A percentile compares a stretch with the other conserved stretches of the same genome.
Evolutionary conservation across 371 early-diverging fungal genomes (phyloP).

Genomic region (Dentiscutata heterogama): DNA sequence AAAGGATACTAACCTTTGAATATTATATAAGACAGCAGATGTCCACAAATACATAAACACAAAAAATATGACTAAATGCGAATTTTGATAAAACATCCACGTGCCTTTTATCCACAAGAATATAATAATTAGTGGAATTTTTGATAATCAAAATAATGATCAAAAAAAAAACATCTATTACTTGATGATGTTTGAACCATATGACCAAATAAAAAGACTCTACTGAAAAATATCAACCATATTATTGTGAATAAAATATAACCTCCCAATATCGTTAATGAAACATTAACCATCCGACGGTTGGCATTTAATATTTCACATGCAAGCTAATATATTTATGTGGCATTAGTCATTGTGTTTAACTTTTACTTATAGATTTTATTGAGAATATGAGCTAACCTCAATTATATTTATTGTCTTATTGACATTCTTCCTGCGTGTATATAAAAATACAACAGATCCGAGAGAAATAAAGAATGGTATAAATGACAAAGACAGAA

Average conservation of each 20-base stretch:
- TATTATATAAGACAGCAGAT: slow-evolving; percentile 70
- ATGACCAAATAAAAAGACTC: slow-evolving; percentile 73
- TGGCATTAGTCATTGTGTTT: neutral
- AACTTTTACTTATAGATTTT: neutral
- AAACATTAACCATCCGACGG: slow-evolving; percentile 73
- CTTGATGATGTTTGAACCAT: slow-evolving; percentile 44
- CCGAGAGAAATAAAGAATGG: slow-evolving; percentile 46
- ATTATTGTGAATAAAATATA: slow-evolving; percentile 70
- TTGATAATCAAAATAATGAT: neutral
- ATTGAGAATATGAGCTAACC: slow-evolving; percentile 50
- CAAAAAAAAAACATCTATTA: neutral
- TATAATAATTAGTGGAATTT: neutral
- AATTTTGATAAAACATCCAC: slow-evolving; percentile 68
- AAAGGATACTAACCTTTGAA: slow-evolving; percentile 66
- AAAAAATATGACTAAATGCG: slow-evolving; percentile 65
- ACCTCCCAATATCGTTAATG: slow-evolving; percentile 61
- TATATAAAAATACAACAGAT: slow-evolving; percentile 55
- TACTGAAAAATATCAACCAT: slow-evolving; percentile 76
- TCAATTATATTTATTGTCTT: slow-evolving; percentile 71
- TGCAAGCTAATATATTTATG: slow-evolving; percentile 63
- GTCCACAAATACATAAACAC: slow-evolving; percentile 83
- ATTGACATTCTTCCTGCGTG: slow-evolving; percentile 58
- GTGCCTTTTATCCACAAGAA: slow-evolving; percentile 44
- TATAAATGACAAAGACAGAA: slow-evolving; percentile 10
- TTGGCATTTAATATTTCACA: slow-evolving; percentile 79